Percentiles rank a stretch among this genome's conserved stretches.
phyloP scores from a whole-genome alignment of 352 stramenopile genomes.

The Pythium volutum region DNA sequence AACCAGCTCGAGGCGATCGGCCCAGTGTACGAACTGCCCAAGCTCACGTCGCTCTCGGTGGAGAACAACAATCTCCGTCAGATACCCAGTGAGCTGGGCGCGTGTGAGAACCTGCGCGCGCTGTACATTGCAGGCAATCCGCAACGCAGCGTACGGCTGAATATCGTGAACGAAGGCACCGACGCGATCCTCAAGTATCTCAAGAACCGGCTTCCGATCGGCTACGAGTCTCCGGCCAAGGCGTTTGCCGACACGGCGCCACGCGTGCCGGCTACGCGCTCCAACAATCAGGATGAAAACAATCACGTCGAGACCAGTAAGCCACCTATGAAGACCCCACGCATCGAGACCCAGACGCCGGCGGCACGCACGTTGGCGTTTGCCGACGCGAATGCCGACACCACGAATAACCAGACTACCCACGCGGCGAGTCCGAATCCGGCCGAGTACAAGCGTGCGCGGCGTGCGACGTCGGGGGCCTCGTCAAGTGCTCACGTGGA shows the following conservation, averaged over 20 bases:
- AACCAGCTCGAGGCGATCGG: conserved; percentile 73
- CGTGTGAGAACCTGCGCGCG: conserved; percentile 51
- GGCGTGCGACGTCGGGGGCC: conserved; percentile 4
- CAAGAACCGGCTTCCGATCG: conserved; percentile 47
- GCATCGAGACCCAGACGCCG: not conserved
- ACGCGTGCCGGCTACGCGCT: conserved; percentile 2
- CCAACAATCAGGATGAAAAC: conserved; percentile 15
- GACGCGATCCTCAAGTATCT: conserved; percentile 76
- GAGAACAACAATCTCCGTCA: conserved; percentile 83
- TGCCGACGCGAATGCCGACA: not conserved
- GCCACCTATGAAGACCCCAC: conserved; percentile 20
- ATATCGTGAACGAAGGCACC: conserved; percentile 63
- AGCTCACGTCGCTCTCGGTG: conserved; percentile 68
- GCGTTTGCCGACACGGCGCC: conserved; percentile 22
- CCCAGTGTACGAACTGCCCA: conserved; percentile 50
- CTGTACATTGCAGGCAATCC: conserved; percentile 73
- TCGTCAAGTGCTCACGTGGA: conserved; percentile 22
- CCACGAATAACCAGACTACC: conserved; percentile 13
- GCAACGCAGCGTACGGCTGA: conserved; percentile 62
- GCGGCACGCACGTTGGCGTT: not conserved
- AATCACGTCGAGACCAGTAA: conserved; percentile 7
- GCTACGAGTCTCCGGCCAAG: conserved; percentile 21
- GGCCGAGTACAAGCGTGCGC: conserved; percentile 30
- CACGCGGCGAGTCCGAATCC: conserved; percentile 25
- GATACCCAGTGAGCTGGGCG: conserved; percentile 66